phyloP scores from a whole-genome alignment of 208 protist genomes.

The Acanthamoeba lugdunensis region DNA sequence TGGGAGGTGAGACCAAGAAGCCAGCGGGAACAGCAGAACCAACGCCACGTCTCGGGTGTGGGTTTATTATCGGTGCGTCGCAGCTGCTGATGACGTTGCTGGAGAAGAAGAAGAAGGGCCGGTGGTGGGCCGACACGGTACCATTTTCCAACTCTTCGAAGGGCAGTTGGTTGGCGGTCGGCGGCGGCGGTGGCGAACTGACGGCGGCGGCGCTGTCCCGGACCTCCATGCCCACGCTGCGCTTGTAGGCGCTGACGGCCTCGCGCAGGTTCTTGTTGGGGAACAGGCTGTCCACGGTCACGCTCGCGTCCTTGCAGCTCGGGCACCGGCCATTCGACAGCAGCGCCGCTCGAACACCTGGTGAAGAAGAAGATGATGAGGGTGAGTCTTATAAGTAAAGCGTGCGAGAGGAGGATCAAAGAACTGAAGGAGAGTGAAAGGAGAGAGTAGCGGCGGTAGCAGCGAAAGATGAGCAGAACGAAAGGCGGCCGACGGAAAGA shows the following conservation, averaged over 20 bases:
- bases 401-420: no score
- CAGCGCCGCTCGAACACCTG: slow-evolving; percentile 18
- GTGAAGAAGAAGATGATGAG: background rate
- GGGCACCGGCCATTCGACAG: slow-evolving; percentile 19
- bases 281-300: slow-evolving; percentile 22
- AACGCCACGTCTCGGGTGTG: background rate
- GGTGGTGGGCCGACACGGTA: background rate
- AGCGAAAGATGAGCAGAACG: no score
- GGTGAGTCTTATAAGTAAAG: background rate
- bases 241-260: slow-evolving; percentile 31
- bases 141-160: background rate
- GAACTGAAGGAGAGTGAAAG: no score
- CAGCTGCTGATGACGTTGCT: background rate
- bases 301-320: slow-evolving; percentile 22
- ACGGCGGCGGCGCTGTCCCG: background rate
- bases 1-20: background rate
- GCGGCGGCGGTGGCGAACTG: background rate
- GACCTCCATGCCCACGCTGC: background rate
- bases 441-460: no score
- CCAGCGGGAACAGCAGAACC: background rate
- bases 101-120: no score
- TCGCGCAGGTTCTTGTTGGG: slow-evolving; percentile 53
- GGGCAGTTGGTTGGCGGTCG: background rate
- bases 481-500: background rate
- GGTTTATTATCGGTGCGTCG: no score